phyloP scores from a whole-genome alignment of 2,329 filamentous ascomycete species.

The Ustulina deusta region DNA sequence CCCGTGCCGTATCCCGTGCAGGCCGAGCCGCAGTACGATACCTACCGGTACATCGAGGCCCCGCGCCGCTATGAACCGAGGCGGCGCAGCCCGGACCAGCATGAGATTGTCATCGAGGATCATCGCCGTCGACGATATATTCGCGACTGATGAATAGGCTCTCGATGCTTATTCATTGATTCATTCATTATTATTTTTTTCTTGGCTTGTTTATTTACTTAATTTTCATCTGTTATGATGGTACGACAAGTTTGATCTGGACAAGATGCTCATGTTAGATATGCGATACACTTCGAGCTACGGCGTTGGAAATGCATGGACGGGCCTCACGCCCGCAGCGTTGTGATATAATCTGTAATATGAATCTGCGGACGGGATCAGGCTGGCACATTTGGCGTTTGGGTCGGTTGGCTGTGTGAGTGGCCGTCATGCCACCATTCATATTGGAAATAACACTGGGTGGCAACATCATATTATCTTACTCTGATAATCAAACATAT shows the following conservation, averaged over 20 bases:
- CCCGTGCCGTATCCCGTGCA: constrained; percentile 59
- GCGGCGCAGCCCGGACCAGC: constrained; percentile 51
- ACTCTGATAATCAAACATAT: not conserved
- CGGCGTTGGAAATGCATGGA: constrained; percentile 17
- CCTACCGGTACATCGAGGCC: constrained; percentile 66
- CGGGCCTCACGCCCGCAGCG: not conserved
- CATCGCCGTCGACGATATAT: constrained; percentile 48
- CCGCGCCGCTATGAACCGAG: constrained; percentile 56
- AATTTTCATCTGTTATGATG: constrained; percentile 1
- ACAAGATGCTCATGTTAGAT: constrained; percentile 16
- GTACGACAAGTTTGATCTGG: constrained; percentile 7
- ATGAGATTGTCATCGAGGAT: constrained; percentile 52
- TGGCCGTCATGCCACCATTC: not conserved
- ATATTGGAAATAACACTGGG: constrained; percentile 16
- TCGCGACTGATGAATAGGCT: constrained; percentile 39
- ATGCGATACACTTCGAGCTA: constrained; percentile 6
- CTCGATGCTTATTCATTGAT: not conserved
- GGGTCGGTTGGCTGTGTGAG: not conserved
- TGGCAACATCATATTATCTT: not conserved
- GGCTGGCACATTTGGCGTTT: constrained; percentile 16
- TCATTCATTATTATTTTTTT: not conserved
- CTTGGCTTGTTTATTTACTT: not conserved
- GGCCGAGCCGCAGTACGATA: constrained; percentile 59
- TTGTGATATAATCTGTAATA: constrained; percentile 23
- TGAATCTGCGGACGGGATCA: not conserved